Evolutionary conservation across 2,329 filamentous ascomycete species (phyloP).

Genomic region (Periconia sp.): DNA sequence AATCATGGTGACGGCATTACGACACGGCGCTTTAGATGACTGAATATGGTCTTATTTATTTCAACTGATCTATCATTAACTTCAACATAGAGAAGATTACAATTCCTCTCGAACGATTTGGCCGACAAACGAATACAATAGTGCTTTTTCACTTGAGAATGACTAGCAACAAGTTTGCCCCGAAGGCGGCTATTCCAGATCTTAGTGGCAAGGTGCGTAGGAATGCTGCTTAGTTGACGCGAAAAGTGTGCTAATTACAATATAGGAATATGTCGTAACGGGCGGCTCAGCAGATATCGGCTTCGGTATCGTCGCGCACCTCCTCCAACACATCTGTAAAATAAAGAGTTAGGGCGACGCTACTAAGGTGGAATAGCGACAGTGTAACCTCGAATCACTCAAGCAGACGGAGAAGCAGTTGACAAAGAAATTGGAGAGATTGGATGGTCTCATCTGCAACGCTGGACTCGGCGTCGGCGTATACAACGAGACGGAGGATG

Average conservation of each 20-base stretch:
- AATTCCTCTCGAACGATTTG: neutral
- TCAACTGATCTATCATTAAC: neutral
- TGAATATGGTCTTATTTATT: neutral
- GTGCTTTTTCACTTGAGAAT: slow-evolving; percentile 11
- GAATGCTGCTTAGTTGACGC: too few relatives aligned
- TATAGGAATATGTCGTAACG: slow-evolving; percentile 54
- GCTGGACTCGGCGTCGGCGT: slow-evolving; percentile 57
- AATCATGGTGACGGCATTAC: slow-evolving; percentile 9
- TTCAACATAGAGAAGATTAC: neutral
- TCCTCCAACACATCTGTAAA: slow-evolving; percentile 59
- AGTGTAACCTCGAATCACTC: slow-evolving; percentile 56
- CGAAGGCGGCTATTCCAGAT: slow-evolving; percentile 49
- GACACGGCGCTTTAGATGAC: neutral
- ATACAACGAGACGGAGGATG: slow-evolving; percentile 58
- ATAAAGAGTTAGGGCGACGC: slow-evolving; percentile 57
- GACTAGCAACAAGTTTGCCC: slow-evolving; percentile 46
- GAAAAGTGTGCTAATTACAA: too few relatives aligned
- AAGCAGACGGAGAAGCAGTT: slow-evolving; percentile 53
- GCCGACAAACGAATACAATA: neutral
- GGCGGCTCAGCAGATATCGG: slow-evolving; percentile 59
- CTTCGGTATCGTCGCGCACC: slow-evolving; percentile 58
- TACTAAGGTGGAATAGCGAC: slow-evolving; percentile 51
- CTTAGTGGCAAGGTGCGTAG: slow-evolving; percentile 43
- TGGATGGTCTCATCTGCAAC: slow-evolving; percentile 58
- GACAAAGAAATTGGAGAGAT: slow-evolving; percentile 47